Conservation (phyloP, 2,329 filamentous ascomycete species). For the Phaeophleospora eucalypticola region DNA sequence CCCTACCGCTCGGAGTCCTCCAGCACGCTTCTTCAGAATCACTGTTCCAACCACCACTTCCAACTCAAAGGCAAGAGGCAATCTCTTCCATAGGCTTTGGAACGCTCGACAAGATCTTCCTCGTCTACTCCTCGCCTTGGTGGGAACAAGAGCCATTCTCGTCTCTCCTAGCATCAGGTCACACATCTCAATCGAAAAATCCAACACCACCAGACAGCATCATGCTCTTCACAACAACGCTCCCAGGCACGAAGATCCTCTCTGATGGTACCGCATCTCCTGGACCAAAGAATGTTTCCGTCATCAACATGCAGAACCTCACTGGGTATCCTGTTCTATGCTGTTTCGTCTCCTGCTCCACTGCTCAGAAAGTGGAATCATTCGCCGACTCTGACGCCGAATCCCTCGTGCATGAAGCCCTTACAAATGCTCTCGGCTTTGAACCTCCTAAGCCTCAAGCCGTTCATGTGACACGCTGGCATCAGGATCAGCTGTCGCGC, state of each 20-base stretch:
- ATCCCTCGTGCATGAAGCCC: constrained; percentile 19
- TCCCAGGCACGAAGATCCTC: constrained; percentile 20
- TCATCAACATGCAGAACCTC: constrained; percentile 22
- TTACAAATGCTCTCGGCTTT: constrained; percentile 20
- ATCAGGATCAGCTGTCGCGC: constrained; percentile 16
- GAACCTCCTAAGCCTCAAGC: constrained; percentile 19
- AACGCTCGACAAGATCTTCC: constrained; percentile 25
- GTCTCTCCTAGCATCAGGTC: constrained; percentile 2
- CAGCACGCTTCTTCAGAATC: constrained; percentile 10
- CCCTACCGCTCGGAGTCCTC: constrained; percentile 23
- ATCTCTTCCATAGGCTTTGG: constrained; percentile 22
- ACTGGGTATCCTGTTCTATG: constrained; percentile 20
- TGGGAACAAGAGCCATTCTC: constrained; percentile 22
- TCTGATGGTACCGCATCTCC: constrained; percentile 10
- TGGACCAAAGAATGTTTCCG: constrained; percentile 17
- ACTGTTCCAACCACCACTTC: constrained; percentile 19
- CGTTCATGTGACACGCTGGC: constrained; percentile 25
- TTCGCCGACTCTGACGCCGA: constrained; percentile 17
- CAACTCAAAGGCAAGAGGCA: constrained; percentile 14
- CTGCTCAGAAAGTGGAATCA: constrained; percentile 19
- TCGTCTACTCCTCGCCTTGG: constrained; percentile 22
- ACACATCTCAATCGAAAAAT: neutral
- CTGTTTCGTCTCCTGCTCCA: constrained; percentile 23
- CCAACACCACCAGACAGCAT: constrained; percentile 14
- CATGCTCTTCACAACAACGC: constrained; percentile 22